Conservation (phyloP, 2,329 filamentous ascomycete species). For the Trichoderma brevicompactum region DNA sequence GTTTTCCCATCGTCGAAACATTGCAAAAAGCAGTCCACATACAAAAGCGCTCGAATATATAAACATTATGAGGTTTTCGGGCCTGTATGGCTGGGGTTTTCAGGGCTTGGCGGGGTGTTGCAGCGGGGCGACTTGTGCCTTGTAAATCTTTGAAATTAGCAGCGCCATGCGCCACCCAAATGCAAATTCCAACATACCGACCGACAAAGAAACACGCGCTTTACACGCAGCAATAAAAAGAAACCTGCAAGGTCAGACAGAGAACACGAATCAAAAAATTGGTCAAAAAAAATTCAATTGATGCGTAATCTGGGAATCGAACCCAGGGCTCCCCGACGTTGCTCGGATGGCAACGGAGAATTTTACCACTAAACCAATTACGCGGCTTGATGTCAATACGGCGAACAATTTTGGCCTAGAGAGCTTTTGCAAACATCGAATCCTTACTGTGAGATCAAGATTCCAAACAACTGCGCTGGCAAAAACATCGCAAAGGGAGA, state of each 20-base stretch:
- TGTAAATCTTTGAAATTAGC: not conserved
- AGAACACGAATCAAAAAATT: not conserved
- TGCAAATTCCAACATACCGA: not conserved
- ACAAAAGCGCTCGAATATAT: no score
- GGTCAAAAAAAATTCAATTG: not conserved
- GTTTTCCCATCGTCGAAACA: no score
- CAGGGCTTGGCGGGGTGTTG: no score
- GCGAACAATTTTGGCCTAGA: no score
- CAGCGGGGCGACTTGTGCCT: not conserved
- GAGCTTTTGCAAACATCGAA: no score
- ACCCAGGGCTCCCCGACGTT: conserved; percentile 33
- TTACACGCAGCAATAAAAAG: not conserved
- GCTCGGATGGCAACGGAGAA: conserved; percentile 35
- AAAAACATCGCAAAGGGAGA: no score
- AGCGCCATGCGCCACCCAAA: not conserved
- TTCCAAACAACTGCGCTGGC: no score
- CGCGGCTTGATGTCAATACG: conserved; percentile 16
- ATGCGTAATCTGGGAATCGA: conserved; percentile 36
- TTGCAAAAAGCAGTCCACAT: no score
- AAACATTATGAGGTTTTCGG: no score
- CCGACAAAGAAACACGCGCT: not conserved
- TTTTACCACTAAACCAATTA: conserved; percentile 37
- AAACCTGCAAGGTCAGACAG: accelerated
- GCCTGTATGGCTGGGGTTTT: no score
- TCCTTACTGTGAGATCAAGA: no score